Evolutionary conservation across 371 early-diverging fungal genomes (phyloP).

Genomic region (Mortierella sp.): DNA sequence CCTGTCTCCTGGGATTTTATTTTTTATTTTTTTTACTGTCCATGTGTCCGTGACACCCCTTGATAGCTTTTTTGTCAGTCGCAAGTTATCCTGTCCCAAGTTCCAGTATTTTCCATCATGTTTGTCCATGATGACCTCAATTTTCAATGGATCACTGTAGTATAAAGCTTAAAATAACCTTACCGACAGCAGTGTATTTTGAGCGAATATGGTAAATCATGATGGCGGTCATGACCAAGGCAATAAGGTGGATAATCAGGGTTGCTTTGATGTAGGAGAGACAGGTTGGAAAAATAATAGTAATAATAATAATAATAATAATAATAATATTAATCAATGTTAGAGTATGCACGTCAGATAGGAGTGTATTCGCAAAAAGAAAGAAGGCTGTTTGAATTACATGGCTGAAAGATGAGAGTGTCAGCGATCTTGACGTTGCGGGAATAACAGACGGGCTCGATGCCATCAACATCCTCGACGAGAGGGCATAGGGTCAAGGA

Average conservation of each 20-base stretch:
- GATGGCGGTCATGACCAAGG: slow-evolving; percentile 94
- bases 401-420: slow-evolving; percentile 91
- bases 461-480: slow-evolving; percentile 79
- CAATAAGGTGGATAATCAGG: slow-evolving; percentile 66
- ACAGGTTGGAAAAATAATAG: background rate
- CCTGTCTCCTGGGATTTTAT: too few relatives aligned
- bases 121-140: background rate
- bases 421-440: slow-evolving; percentile 89
- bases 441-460: slow-evolving; percentile 93
- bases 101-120: background rate
- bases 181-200: slow-evolving; percentile 98
- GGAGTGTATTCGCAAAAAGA: background rate
- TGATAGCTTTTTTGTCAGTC: too few relatives aligned
- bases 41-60: too few relatives aligned
- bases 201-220: slow-evolving; percentile 97
- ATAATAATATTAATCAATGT: too few relatives aligned
- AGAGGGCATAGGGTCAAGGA: slow-evolving; percentile 91
- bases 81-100: too few relatives aligned
- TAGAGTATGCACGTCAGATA: background rate
- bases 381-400: slow-evolving; percentile 58
- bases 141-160: background rate
- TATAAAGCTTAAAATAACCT: slow-evolving; percentile 23
- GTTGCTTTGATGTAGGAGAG: slow-evolving; percentile 60
- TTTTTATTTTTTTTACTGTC: too few relatives aligned
- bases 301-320: background rate